phyloP scores from a whole-genome alignment of 2,329 filamentous ascomycete genomes.

The Pseudogymnoascus sp. region DNA sequence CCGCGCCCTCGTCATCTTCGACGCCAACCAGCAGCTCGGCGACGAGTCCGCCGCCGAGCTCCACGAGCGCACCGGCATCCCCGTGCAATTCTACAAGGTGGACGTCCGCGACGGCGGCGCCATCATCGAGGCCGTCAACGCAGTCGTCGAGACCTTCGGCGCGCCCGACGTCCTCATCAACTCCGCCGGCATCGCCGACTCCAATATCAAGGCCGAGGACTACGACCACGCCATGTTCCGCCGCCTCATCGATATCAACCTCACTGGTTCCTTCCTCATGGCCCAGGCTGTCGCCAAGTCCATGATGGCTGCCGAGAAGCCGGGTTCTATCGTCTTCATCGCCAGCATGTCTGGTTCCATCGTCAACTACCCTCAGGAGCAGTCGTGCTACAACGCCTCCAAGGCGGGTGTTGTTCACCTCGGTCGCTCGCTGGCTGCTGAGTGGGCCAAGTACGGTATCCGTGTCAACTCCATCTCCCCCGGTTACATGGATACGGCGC shows the following conservation, averaged over 20 bases:
- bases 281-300: constrained; percentile 60
- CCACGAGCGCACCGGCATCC: constrained; percentile 62
- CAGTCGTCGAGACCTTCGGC: constrained; percentile 58
- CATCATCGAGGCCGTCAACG: constrained; percentile 60
- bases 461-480: constrained; percentile 79
- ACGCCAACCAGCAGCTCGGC: constrained; percentile 67
- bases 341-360: constrained; percentile 76
- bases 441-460: constrained; percentile 75
- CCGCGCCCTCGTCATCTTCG: constrained; percentile 65
- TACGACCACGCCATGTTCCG: constrained; percentile 72
- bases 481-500: constrained; percentile 78
- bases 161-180: constrained; percentile 69
- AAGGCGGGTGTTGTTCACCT: constrained; percentile 74
- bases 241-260: constrained; percentile 72
- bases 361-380: constrained; percentile 80
- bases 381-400: constrained; percentile 75
- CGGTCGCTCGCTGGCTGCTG: constrained; percentile 70
- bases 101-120: constrained; percentile 65
- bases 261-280: constrained; percentile 71
- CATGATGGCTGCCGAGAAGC: constrained; percentile 65
- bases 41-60: constrained; percentile 61
- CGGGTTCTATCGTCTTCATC: constrained; percentile 66
- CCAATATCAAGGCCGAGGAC: constrained; percentile 72
- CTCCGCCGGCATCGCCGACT: constrained; percentile 72
- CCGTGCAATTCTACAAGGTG: constrained; percentile 69